Percentiles rank a stretch among this genome's conserved stretches.
These are phyloP conservation scores for Cordyceps cicadae DNA, from an alignment of 2,329 filamentous ascomycete species.

Conservation along the genomic window DNA sequence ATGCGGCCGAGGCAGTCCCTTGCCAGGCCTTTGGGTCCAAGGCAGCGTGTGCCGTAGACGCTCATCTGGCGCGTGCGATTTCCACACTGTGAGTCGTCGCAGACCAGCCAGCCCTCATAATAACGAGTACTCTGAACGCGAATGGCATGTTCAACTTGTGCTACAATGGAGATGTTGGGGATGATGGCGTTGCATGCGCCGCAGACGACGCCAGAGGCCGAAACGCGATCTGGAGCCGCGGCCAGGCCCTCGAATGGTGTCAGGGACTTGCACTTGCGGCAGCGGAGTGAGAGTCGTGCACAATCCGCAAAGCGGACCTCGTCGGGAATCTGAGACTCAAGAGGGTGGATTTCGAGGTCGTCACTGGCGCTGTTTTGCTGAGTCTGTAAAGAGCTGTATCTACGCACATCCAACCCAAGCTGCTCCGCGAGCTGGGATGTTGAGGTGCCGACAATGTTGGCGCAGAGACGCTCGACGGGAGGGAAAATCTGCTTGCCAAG, in stretches of 20 bases:
- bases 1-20: constrained; percentile 80
- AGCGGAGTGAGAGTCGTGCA: constrained; percentile 66
- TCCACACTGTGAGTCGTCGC: constrained; percentile 80
- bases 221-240: constrained; percentile 49
- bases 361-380: constrained; percentile 43
- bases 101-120: constrained; percentile 87
- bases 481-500: constrained; percentile 97
- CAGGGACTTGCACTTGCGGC: constrained; percentile 66
- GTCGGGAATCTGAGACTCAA: constrained; percentile 92
- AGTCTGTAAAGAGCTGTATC: constrained; percentile 54
- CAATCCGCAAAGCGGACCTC: constrained; percentile 81
- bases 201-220: constrained; percentile 69
- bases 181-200: constrained; percentile 58
- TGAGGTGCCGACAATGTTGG: constrained; percentile 89
- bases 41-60: constrained; percentile 83
- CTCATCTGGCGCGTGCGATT: constrained; percentile 84
- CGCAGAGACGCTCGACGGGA: constrained; percentile 93
- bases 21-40: constrained; percentile 78
- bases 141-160: constrained; percentile 80
- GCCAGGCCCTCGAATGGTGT: constrained; percentile 71
- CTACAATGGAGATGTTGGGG: constrained; percentile 64
- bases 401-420: constrained; percentile 80
- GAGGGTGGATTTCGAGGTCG: constrained; percentile 71
- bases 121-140: constrained; percentile 71
- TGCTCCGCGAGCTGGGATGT: constrained; percentile 85